Conservation (phyloP, 345 rosid genomes). For the Raphanus raphanistrum region DNA sequence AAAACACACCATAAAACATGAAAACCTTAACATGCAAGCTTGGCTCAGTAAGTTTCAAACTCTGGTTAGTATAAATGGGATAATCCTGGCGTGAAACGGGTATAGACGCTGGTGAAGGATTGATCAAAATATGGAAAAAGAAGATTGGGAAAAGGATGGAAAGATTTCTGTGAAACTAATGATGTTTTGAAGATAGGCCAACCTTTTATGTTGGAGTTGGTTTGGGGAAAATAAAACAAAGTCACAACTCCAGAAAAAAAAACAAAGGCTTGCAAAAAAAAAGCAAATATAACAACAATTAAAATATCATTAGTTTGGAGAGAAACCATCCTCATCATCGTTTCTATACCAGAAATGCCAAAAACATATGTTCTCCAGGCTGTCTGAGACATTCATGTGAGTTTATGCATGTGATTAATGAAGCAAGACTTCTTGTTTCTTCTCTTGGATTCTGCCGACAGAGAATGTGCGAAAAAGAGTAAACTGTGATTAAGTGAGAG, state of each 20-base stretch:
- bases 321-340: not conserved
- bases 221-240: not conserved
- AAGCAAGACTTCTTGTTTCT: not conserved
- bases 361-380: not conserved
- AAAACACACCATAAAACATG: too few relatives aligned
- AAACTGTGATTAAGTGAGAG: not conserved
- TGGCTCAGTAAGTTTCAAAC: too few relatives aligned
- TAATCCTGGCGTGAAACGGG: not conserved
- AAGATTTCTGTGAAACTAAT: conserved; percentile 21
- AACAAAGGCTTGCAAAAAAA: too few relatives aligned
- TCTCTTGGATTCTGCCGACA: too few relatives aligned
- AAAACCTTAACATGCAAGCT: too few relatives aligned
- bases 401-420: not conserved
- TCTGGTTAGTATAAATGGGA: too few relatives aligned
- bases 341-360: not conserved
- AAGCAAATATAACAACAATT: too few relatives aligned
- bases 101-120: not conserved
- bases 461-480: too few relatives aligned
- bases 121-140: conserved; percentile 6
- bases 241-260: too few relatives aligned
- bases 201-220: conserved; percentile 17
- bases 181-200: not conserved
- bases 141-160: conserved; percentile 33
- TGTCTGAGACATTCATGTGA: not conserved
- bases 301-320: not conserved